Base-by-base conservation (phyloP, 352 stramenopile genomes). In the Phytophthora meadii region DNA sequence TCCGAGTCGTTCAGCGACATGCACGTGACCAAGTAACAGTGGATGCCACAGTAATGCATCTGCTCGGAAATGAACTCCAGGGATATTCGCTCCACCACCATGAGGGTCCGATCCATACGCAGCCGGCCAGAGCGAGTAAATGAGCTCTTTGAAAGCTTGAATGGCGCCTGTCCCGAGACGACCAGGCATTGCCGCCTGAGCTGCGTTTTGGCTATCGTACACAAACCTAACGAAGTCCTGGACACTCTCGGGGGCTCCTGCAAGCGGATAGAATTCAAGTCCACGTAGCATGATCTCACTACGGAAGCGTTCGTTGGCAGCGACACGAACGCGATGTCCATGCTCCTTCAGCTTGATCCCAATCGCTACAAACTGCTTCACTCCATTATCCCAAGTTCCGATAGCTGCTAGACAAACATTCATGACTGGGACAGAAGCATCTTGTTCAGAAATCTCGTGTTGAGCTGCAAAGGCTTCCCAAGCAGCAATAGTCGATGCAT, bases 271-370 rank as follows among this genome's bases (percentile, higher is more conserved):
- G 19, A 83, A 85, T 48, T 83, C 76, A 32, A 85, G 58, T 14
- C 76, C 75, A 5, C 69, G 68, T 1, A 54, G 58, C 7, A 73
- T 70, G n/a, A 97, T 87, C 14, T 81, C 77, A 3, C 64, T 22
- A 7, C 88, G 63, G 71, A 92, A 93, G 7, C 77, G 62, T 46
- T 85, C 74, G 48, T 97, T 88, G 1, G 86, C 82, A 5, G 87
- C 89, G 39, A 97, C 70, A 4, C 89, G 78, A 1, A 97, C 89
- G 1, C 81, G 74, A 72, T 97, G 91, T 0, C 89, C 89, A n/a
- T 88, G 50, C 3, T 62, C 54, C 48, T 80, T 69, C 1, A 97
- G 68, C 28, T 79, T 65, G 22, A 83, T 65, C 4, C 81, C 85
- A 3, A 97, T 72, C 1, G 64, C 76, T 10, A 85, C 71, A 49